Conservation (phyloP, 441 rosid genomes). For the Erysimum cheiri region DNA sequence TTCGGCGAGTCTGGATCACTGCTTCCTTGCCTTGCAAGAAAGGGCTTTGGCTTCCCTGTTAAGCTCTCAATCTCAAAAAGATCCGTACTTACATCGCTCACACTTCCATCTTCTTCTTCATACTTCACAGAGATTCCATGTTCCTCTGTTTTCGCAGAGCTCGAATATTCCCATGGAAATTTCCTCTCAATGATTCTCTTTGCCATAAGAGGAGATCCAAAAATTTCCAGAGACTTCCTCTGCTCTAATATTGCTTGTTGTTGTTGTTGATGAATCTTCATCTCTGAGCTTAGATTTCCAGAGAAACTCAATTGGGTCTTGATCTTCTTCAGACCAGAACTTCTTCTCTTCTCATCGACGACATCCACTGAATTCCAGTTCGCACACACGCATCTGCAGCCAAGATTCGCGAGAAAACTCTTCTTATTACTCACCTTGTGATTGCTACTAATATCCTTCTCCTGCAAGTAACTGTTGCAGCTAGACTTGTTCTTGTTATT, state of each 20-base stretch:
- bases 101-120: conserved; percentile 46
- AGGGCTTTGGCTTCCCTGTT: conserved; percentile 61
- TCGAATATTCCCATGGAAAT: conserved; percentile 54
- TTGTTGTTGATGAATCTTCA: conserved; percentile 43
- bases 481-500: conserved; percentile 30
- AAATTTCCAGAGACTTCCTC: conserved; percentile 66
- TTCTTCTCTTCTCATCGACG: conserved; percentile 44
- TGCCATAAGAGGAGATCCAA: conserved; percentile 59
- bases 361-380: conserved; percentile 64
- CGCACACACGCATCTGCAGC: conserved; percentile 70
- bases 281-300: conserved; percentile 45
- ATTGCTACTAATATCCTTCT: conserved; percentile 36
- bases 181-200: conserved; percentile 52
- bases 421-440: conserved; percentile 42
- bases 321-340: conserved; percentile 44
- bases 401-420: conserved; percentile 62
- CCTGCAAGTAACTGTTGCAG: conserved; percentile 37
- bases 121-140: conserved; percentile 35
- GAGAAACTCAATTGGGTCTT: conserved; percentile 40
- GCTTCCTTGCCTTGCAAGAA: conserved; percentile 62
- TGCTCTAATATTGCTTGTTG: conserved; percentile 42
- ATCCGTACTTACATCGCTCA: conserved; percentile 81
- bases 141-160: conserved; percentile 33
- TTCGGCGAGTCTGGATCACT: conserved; percentile 61
- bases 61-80: conserved; percentile 88